Evolutionary conservation across 306 rosid genomes (phyloP), one percentile per base, ranked within the genome.

Genomic region (Acacia crassicarpa): DNA sequence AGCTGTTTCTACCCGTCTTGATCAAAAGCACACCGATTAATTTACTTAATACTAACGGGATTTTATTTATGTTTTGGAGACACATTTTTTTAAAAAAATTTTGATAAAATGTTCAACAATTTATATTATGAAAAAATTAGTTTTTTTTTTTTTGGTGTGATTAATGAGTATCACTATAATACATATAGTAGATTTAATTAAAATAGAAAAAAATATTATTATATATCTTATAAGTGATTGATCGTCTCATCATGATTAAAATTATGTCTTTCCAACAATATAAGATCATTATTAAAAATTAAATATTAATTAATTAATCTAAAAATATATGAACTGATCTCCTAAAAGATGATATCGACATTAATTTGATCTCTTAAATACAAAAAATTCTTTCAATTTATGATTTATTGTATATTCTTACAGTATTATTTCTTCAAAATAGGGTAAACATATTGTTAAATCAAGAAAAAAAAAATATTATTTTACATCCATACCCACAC

Each of bases 1-100:
- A 87, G 87, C 91, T 86, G 90, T 89, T 90, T 84, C 90, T 74
- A 75, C 58, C 65, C 58, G 84, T 53, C 83, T 80, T 51, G 19
- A 80, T 83, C 90, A 83, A 89, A 89, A 79, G 83, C 77, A 20
- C 25, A 2, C 73, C 73, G 19, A 16, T 63, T 63, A 30, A 62
- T 62, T 62, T 63, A 63, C n/a, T 14, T 14, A 63, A 62, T 63
- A 14, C 41, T 30, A 61, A 23, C 11, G 17, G 67, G 35, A 23
- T 38, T 38, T 38, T 38, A n/a, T 59, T 59, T 59, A 59, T 10
- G 32, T 59, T 59, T 59, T 23, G 8, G 14, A 59, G 16, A 23
- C 6, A 22, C 5, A 20, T 3, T 1, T 49, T 14, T 22, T 23
- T 23, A n/a, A 23, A 23, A 8, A 38, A 38, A 5, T 35, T 5